Base-by-base conservation (phyloP, 2,329 filamentous ascomycete species). In the Neoscytalidium dimidiatum region DNA sequence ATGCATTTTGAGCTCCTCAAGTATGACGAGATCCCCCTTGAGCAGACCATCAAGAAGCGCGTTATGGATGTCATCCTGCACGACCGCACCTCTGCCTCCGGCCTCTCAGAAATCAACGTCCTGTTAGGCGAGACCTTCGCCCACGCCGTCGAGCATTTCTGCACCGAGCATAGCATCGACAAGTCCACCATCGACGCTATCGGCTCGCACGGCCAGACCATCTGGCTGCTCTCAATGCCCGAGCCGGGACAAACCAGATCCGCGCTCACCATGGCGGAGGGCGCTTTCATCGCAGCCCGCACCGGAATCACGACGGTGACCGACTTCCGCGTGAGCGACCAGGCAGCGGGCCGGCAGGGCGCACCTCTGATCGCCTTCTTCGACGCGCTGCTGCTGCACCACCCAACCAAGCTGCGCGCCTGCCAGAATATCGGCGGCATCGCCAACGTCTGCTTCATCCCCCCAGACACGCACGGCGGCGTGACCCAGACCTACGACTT, bases 361-460 rank as follows among this genome's bases (percentile, higher is more conserved):
- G 83, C 84, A 1, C 84, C 85, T 0, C 77, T 87, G 17, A 83
- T 85, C 64, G 84, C 81, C 21, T 86, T 88, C 68, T 85, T 88
- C 69, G 84, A 88, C 68, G 80, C 81, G 0, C 75, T 87, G 3
- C 69, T 87, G 9, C 77, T 88, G 19, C 83, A 85, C 68, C 84
- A 88, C 68, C 82, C 85, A 0, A 83, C 75, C 3, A 86, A 85
- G 72, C 75, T 86, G 7, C 82, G 86, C 28, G 84, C 83, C 2
- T 87, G 85, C 71, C 84, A 88, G 70, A 87, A 88, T 69, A 87
- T 88, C 62, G 85, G 85, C 58, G 85, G 86, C 33, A 86, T 88
- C 46, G 84, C 83, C 31, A 88, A 86, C 68, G 83, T 88, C 26
- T 88, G 83, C 75, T 87, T 88, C 74, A 84, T 87, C 58, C 84